Percentiles rank a stretch among this genome's conserved stretches.
Conservation (phyloP, 441 rosid species). For the Brassica hybrid region DNA sequence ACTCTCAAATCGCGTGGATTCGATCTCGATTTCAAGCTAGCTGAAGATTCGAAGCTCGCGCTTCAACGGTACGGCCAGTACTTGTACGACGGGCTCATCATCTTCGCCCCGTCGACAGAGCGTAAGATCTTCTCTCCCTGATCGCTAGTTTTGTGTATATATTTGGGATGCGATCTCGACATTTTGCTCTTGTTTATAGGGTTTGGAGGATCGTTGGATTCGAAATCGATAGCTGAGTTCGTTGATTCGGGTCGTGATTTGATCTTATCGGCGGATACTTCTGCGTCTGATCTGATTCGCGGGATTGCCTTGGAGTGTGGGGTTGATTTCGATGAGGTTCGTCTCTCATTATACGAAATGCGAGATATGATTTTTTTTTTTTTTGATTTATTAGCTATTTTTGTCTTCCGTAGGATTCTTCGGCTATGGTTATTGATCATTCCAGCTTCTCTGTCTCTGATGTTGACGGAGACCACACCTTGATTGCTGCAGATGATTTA, state of each 20-base stretch:
- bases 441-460: conserved; percentile 61
- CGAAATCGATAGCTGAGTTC: conserved; percentile 69
- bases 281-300: conserved; percentile 73
- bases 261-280: conserved; percentile 75
- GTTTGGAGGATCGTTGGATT: conserved; percentile 75
- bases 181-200: conserved; percentile 39
- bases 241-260: conserved; percentile 91
- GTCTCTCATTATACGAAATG: conserved; percentile 23
- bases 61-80: conserved; percentile 85
- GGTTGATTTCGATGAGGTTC: conserved; percentile 83
- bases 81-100: conserved; percentile 67
- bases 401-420: conserved; percentile 54
- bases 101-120: conserved; percentile 77
- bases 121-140: conserved; percentile 51
- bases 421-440: conserved; percentile 81
- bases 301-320: conserved; percentile 79
- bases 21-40: conserved; percentile 75
- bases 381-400: conserved; percentile 10
- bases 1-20: conserved; percentile 73
- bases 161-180: neutral
- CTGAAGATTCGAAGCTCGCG: conserved; percentile 73
- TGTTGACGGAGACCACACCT: conserved; percentile 71
- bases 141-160: neutral
- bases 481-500: conserved; percentile 71
- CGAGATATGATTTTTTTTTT: neutral